phyloP scores from a whole-genome alignment of 495 filamentous ascomycete species.

The Bombardia bombarda region DNA sequence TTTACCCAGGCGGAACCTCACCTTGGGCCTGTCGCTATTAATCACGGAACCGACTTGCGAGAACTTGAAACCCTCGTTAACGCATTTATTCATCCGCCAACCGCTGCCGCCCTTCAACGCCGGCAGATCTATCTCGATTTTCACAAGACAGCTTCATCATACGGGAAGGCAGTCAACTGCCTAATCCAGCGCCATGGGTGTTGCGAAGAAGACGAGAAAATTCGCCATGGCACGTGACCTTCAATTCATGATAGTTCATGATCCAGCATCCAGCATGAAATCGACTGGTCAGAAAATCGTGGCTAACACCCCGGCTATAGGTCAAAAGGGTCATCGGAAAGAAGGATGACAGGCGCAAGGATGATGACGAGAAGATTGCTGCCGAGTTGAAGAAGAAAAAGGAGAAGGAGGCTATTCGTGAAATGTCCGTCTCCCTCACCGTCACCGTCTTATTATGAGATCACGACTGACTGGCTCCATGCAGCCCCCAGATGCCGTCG shows the following conservation, averaged over 20 bases:
- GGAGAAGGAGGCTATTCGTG: slow-evolving; percentile 52
- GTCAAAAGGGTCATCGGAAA: slow-evolving; percentile 57
- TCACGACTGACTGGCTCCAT: slow-evolving; percentile 12
- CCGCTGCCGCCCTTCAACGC: no score
- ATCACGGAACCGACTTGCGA: no score
- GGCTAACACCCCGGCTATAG: slow-evolving; percentile 23
- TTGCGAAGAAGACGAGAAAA: slow-evolving; percentile 23
- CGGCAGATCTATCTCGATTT: no score
- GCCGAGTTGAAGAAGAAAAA: slow-evolving; percentile 48
- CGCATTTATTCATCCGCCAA: no score
- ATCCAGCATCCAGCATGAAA: no score
- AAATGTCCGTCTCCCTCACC: slow-evolving; percentile 44
- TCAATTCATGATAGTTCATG: background rate
- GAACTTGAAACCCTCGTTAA: no score
- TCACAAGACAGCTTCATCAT: no score
- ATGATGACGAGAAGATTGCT: slow-evolving; percentile 48
- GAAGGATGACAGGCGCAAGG: slow-evolving; percentile 52
- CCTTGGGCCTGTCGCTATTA: no score
- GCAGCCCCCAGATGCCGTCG: slow-evolving; percentile 67
- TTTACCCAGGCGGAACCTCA: no score
- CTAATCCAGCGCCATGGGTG: background rate
- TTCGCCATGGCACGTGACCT: slow-evolving; percentile 21
- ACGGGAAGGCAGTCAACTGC: no score
- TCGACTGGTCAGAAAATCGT: no score
- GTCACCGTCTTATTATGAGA: background rate